Evolutionary conservation across 805 yeast genomes (phyloP), one percentile per base, ranked within the genome.

Genomic region (Yueomyces sp.): DNA sequence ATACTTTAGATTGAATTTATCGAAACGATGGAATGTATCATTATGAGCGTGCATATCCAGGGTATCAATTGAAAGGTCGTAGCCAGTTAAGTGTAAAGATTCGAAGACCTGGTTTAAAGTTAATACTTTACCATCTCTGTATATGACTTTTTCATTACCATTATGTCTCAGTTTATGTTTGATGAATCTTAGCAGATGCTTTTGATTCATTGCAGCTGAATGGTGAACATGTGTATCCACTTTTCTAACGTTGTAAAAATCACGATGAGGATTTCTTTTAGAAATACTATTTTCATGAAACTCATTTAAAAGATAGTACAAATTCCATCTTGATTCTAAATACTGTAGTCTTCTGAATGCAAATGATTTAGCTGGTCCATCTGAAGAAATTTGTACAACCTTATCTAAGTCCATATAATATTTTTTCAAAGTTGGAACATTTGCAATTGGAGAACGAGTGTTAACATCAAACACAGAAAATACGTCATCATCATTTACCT

Each of bases 11-110:
- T 92, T 92, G 73, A 92, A 92, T 65, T 92, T 92, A 65, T 92
- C 98, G 58, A 92, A 92, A 54, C 98, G 74, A 63, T 92, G 98
- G 73, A 92, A 92, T 1, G 97, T 83, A 56, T 92, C 98, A 50
- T 88, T 84, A 62, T 92, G 98, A 3, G 98, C 98, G 64, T 92
- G 98, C 98, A 92, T 92, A 64, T 92, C 98, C 52, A 92, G 72
- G 2, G 97, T 92, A 56, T 92, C 98, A 55, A 92, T 92, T 45
- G 94, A 82, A 45, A 92, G 70, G 58, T 92, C 98, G 59, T 92
- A 92, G 2, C 96, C 97, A 1, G 95, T 81, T 46, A 92, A 72
- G 44, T 85, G 79, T 60, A 92, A 72, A 34, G 96, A 86, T 57
- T 87, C 75, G 64, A 92, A 92, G 40, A 92, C 98, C 60, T 90